phyloP scores from a whole-genome alignment of 2,329 filamentous ascomycete genomes.

The Diaporthe destruens region DNA sequence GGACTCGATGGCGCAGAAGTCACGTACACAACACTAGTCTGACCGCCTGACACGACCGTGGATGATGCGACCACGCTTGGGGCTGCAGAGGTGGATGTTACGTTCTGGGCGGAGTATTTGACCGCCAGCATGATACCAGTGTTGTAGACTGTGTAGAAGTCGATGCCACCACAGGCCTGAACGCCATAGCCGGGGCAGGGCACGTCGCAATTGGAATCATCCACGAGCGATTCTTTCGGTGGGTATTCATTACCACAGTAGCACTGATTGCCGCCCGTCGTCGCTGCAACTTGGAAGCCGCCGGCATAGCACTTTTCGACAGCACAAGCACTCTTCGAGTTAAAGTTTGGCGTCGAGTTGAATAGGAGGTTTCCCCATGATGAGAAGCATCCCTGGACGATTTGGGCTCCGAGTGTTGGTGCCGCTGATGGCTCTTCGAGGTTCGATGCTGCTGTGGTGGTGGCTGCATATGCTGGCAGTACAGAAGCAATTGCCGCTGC shows the following conservation, averaged over 20 bases:
- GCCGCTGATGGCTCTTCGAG: slow-evolving; percentile 54
- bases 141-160: slow-evolving; percentile 64
- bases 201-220: slow-evolving; percentile 72
- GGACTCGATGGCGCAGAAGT: slow-evolving; percentile 48
- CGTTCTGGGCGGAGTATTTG: slow-evolving; percentile 48
- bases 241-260: slow-evolving; percentile 81
- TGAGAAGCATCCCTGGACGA: slow-evolving; percentile 65
- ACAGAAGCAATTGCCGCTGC: slow-evolving; percentile 33
- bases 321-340: slow-evolving; percentile 59
- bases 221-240: slow-evolving; percentile 63
- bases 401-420: slow-evolving; percentile 54
- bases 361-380: slow-evolving; percentile 55
- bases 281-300: slow-evolving; percentile 70
- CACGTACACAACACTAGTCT: slow-evolving; percentile 46
- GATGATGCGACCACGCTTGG: slow-evolving; percentile 39
- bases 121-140: slow-evolving; percentile 60
- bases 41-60: slow-evolving; percentile 37
- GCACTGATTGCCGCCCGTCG: slow-evolving; percentile 73
- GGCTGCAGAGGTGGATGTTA: slow-evolving; percentile 48
- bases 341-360: slow-evolving; percentile 48
- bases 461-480: slow-evolving; percentile 33
- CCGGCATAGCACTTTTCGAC: slow-evolving; percentile 54
- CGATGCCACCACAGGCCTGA: slow-evolving; percentile 74
- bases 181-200: slow-evolving; percentile 72
- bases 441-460: slow-evolving; percentile 40